Percentiles rank a stretch among this genome's conserved stretches.
phyloP scores from a whole-genome alignment of 1,284 basidiomycete species.

The Amylostereum areolatum region DNA sequence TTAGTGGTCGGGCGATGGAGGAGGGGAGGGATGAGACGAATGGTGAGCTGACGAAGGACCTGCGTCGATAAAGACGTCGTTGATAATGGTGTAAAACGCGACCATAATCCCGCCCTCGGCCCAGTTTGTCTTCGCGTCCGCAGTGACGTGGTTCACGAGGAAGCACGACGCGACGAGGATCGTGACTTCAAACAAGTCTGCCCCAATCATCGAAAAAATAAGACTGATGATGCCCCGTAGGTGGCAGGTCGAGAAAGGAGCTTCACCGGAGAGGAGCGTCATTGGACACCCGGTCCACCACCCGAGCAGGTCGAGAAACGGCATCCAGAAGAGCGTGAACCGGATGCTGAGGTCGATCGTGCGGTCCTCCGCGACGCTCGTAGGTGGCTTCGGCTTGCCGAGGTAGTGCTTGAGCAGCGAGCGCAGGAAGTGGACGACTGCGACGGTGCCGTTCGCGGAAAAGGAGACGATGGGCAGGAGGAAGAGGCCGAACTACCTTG shows the following conservation, averaged over 20 bases:
- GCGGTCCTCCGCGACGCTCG: slow-evolving; percentile 46
- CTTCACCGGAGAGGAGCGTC: slow-evolving; percentile 42
- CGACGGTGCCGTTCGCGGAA: slow-evolving; percentile 57
- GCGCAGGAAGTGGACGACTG: slow-evolving; percentile 44
- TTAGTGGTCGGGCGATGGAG: too few relatives aligned
- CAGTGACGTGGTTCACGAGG: slow-evolving; percentile 67
- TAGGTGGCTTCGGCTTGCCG: slow-evolving; percentile 2
- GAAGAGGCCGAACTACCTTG: slow-evolving; percentile 70
- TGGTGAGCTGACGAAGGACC: too few relatives aligned
- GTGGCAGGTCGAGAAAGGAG: background rate
- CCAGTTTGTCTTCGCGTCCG: slow-evolving; percentile 68
- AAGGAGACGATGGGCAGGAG: slow-evolving; percentile 66
- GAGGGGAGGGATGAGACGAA: too few relatives aligned
- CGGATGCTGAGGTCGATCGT: slow-evolving; percentile 65
- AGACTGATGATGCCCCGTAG: background rate
- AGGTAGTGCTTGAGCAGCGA: slow-evolving; percentile 14
- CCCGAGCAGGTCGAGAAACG: slow-evolving; percentile 49
- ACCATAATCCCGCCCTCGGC: slow-evolving; percentile 50
- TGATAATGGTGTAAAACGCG: slow-evolving; percentile 53
- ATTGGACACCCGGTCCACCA: slow-evolving; percentile 55
- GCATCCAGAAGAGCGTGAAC: slow-evolving; percentile 62
- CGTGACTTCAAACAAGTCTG: slow-evolving; percentile 54
- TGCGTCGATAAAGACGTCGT: too few relatives aligned
- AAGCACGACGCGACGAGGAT: slow-evolving; percentile 56
- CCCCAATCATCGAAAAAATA: too few relatives aligned